Evolutionary conservation across 768 basidiomycete genomes (phyloP).

Genomic region (Suillus discolor): DNA sequence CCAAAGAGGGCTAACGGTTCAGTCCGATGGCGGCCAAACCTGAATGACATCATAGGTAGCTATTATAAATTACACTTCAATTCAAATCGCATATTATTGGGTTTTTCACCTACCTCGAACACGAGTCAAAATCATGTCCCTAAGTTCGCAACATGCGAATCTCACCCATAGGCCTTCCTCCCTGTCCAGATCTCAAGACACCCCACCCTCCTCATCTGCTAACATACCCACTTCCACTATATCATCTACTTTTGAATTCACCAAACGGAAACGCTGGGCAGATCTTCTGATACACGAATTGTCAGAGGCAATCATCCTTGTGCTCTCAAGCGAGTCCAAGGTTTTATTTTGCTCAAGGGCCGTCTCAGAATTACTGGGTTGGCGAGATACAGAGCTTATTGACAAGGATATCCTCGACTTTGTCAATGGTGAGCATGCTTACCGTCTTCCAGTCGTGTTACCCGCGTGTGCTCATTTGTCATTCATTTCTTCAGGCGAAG

Average conservation of each 20-base stretch:
- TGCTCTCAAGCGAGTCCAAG: constrained; percentile 63
- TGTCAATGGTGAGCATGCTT: constrained; percentile 54
- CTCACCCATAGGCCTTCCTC: not conserved
- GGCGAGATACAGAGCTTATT: constrained; percentile 72
- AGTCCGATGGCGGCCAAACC: too few relatives aligned
- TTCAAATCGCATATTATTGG: too few relatives aligned
- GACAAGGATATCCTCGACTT: constrained; percentile 67
- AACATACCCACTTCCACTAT: not conserved
- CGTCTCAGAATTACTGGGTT: constrained; percentile 74
- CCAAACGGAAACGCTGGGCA: constrained; percentile 85
- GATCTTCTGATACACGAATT: constrained; percentile 79
- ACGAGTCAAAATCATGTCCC: constrained; percentile 23
- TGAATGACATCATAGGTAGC: constrained; percentile 9
- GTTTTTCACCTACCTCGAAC: too few relatives aligned
- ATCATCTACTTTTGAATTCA: constrained; percentile 68
- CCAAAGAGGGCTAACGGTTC: not conserved
- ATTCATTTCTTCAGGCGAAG: constrained; percentile 48
- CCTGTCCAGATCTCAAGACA: not conserved
- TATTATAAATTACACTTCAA: too few relatives aligned
- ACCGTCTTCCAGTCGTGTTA: constrained; percentile 1
- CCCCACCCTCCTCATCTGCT: not conserved
- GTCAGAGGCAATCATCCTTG: constrained; percentile 68
- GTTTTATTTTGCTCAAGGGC: constrained; percentile 72
- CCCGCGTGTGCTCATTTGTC: constrained; percentile 15
- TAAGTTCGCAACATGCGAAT: not conserved